phyloP scores from a whole-genome alignment of 768 basidiomycete species.

The Mycena belliarum region DNA sequence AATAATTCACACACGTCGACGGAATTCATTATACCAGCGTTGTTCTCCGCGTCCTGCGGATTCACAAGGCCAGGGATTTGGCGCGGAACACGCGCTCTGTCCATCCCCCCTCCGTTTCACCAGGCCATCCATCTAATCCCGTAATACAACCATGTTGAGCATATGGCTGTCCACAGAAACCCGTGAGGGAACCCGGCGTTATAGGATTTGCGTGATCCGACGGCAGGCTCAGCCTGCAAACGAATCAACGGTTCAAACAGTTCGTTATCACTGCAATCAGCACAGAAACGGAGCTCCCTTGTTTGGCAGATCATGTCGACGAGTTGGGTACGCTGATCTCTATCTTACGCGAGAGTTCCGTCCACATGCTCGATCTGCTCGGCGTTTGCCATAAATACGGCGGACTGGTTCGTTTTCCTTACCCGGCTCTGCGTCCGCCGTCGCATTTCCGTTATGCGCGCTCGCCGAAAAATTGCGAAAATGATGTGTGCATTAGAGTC shows the following conservation, averaged over 20 bases:
- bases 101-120: not conserved
- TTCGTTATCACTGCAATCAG: not conserved
- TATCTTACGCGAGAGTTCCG: conserved; percentile 16
- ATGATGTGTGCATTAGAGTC: too few species aligned
- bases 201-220: conserved; percentile 15
- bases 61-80: not conserved
- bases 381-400: conserved; percentile 15
- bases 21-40: conserved; percentile 6
- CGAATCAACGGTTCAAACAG: too few species aligned
- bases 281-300: conserved; percentile 4
- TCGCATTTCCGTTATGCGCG: too few species aligned
- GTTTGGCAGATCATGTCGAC: conserved; percentile 22
- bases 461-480: too few species aligned
- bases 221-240: not conserved
- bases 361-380: conserved; percentile 3
- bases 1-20: not conserved
- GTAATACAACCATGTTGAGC: conserved; percentile 4
- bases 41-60: not conserved
- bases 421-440: conserved; percentile 7
- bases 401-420: conserved; percentile 20
- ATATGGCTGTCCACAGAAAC: too few species aligned
- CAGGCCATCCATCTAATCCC: not conserved
- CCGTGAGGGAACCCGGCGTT: too few species aligned
- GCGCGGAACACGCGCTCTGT: not conserved
- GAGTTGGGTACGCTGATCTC: conserved; percentile 7